Evolutionary conservation across 805 yeast species (phyloP).

Genomic region (Schwanniomyces vanrijiae): DNA sequence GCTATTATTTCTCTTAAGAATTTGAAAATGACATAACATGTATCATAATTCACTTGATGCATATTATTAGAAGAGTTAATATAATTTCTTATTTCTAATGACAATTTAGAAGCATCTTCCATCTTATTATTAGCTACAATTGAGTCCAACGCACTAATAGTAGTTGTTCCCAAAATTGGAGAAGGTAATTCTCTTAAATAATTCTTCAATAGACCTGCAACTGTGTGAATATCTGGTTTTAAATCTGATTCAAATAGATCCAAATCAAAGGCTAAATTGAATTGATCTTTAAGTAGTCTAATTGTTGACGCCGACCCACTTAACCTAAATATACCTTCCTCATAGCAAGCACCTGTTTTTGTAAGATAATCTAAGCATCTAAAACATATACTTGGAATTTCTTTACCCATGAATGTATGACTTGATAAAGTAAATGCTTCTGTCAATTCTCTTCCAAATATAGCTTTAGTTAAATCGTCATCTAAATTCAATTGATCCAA

Average conservation of each 20-base stretch:
- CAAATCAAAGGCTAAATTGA: slow-evolving; percentile 67
- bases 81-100: slow-evolving; percentile 29
- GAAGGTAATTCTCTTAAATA: slow-evolving; percentile 77
- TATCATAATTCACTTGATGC: slow-evolving; percentile 56
- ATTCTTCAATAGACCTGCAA: slow-evolving; percentile 81
- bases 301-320: slow-evolving; percentile 86
- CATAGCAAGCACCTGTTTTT: slow-evolving; percentile 68
- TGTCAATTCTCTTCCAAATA: slow-evolving; percentile 67
- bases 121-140: slow-evolving; percentile 12
- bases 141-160: slow-evolving; percentile 27
- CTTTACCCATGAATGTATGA: slow-evolving; percentile 41
- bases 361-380: slow-evolving; percentile 71
- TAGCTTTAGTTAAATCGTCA: slow-evolving; percentile 32
- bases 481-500: slow-evolving; percentile 37
- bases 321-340: slow-evolving; percentile 88
- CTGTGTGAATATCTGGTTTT: slow-evolving; percentile 76
- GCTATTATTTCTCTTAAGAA: slow-evolving; percentile 65
- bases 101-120: slow-evolving; percentile 16
- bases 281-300: slow-evolving; percentile 63
- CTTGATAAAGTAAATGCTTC: slow-evolving; percentile 54
- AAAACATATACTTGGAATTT: slow-evolving; percentile 73
- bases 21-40: slow-evolving; percentile 64
- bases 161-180: slow-evolving; percentile 61
- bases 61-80: slow-evolving; percentile 36
- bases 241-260: slow-evolving; percentile 53